phyloP scores from a whole-genome alignment of 2,329 filamentous ascomycete species.

The Ophiostoma sp. region DNA sequence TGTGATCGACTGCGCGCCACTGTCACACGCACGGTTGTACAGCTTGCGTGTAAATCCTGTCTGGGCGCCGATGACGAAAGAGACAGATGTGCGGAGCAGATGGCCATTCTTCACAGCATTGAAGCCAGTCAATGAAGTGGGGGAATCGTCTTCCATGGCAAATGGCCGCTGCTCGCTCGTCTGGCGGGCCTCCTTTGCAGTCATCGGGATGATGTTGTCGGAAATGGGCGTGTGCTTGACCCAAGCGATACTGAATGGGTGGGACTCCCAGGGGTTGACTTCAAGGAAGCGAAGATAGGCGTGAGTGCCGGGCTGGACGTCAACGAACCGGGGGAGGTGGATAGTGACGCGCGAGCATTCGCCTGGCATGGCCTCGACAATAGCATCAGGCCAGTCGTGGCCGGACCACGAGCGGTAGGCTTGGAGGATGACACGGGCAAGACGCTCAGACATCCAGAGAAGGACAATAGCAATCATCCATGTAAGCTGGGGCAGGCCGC shows the following conservation, averaged over 20 bases:
- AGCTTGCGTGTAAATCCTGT: slow-evolving; percentile 83
- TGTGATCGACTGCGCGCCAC: slow-evolving; percentile 49
- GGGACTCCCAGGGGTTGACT: slow-evolving; percentile 63
- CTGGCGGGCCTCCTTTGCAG: slow-evolving; percentile 37
- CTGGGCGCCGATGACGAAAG: slow-evolving; percentile 79
- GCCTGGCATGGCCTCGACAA: slow-evolving; percentile 62
- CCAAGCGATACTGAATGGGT: slow-evolving; percentile 77
- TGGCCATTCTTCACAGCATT: slow-evolving; percentile 32
- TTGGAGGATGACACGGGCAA: slow-evolving; percentile 55
- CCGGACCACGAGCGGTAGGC: slow-evolving; percentile 61
- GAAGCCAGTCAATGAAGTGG: slow-evolving; percentile 20
- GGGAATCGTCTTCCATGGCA: not conserved
- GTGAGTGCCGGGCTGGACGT: slow-evolving; percentile 65
- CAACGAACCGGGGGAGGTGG: slow-evolving; percentile 60
- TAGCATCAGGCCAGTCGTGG: slow-evolving; percentile 56
- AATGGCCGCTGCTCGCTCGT: slow-evolving; percentile 19
- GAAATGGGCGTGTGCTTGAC: slow-evolving; percentile 49
- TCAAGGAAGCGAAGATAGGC: slow-evolving; percentile 66
- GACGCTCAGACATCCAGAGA: slow-evolving; percentile 69
- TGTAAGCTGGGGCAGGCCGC: slow-evolving; percentile 63
- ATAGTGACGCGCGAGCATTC: slow-evolving; percentile 66
- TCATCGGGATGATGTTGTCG: slow-evolving; percentile 35
- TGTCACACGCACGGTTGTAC: slow-evolving; percentile 59
- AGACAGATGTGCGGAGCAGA: slow-evolving; percentile 53
- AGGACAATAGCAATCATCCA: slow-evolving; percentile 69